Evolutionary conservation across 768 basidiomycete species (phyloP).

Genomic region (Russula abietina): DNA sequence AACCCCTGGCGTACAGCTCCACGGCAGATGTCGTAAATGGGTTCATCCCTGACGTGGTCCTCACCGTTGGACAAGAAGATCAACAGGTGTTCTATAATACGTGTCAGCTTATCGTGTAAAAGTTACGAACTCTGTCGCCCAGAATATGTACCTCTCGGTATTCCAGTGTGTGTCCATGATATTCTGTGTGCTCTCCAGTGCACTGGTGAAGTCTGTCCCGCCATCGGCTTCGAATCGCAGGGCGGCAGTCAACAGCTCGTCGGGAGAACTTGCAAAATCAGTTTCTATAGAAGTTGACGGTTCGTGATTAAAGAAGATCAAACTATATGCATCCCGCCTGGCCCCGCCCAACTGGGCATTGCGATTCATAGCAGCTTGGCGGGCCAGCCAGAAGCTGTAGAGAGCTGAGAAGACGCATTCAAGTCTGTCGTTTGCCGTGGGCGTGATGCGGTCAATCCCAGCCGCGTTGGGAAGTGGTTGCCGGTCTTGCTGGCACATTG

Average conservation of each 20-base stretch:
- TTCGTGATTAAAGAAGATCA: slow-evolving; percentile 42
- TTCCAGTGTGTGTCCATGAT: slow-evolving; percentile 47
- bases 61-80: slow-evolving; percentile 57
- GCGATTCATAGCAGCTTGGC: slow-evolving; percentile 35
- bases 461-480: slow-evolving; percentile 43
- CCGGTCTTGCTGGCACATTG: slow-evolving; percentile 42
- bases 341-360: slow-evolving; percentile 26
- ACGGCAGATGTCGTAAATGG: slow-evolving; percentile 40
- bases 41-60: slow-evolving; percentile 36
- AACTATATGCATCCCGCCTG: slow-evolving; percentile 51
- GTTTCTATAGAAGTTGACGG: slow-evolving; percentile 33
- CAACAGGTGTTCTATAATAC: slow-evolving; percentile 41
- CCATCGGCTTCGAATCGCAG: slow-evolving; percentile 33
- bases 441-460: slow-evolving; percentile 34
- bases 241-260: slow-evolving; percentile 38
- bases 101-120: slow-evolving; percentile 14
- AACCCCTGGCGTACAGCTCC: slow-evolving; percentile 44
- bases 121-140: neutral
- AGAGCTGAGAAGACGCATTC: slow-evolving; percentile 55
- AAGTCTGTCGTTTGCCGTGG: slow-evolving; percentile 41
- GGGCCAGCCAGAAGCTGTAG: slow-evolving; percentile 50
- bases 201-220: slow-evolving; percentile 42
- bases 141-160: slow-evolving; percentile 38
- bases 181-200: slow-evolving; percentile 34
- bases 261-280: slow-evolving; percentile 42